Base-by-base conservation (phyloP, 2,329 filamentous ascomycete genomes). In the Botrytis fabae region DNA sequence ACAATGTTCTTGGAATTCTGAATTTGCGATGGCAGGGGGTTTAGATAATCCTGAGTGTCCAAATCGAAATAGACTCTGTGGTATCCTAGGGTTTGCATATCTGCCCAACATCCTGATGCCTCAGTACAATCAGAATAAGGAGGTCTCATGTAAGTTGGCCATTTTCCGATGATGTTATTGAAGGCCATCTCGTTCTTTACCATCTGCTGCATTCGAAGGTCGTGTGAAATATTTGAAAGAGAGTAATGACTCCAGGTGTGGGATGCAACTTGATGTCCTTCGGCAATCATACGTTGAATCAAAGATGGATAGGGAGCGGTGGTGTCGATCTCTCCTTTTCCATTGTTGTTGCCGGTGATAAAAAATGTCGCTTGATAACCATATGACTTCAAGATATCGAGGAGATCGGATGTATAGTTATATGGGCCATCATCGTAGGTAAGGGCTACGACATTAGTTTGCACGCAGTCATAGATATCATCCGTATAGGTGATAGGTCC, bases 341-440 rank as follows among this genome's bases (percentile, higher is more conserved):
- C 87, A 77, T 86, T 82, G 79, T 88, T 88, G 81, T 85, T 87
- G 9, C 87, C 87, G 4, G 85, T 88, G 74, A 92, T 84, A 80
- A 92, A 92, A 80, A 92, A 92, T 1, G 90, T 92, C 0, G 89
- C 90, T 75, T 88, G 89, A n/a, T 87, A 89, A 18, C 85, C 82
- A 78, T 90, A 89, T 38, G 82, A 82, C 74, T 86, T 85, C 59
- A 92, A 83, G 57, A 89, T 81, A 77, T 91, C 87, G 32, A 92
- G 69, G 12, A 92, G 84, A 75, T 91, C 87, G n/a, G 92, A 84
- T 1, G 90, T 92, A 80, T 89, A 91, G 32, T 84, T 81, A 75
- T 87, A 87, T 35, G 90, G 90, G 1, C 90, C 90, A 79, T 92
- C 90, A 76, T 92, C 90, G 76, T 87, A 92, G 0, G 90, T 91